phyloP scores from a whole-genome alignment of 2,329 filamentous ascomycete species.

The Clonostachys byssicola region DNA sequence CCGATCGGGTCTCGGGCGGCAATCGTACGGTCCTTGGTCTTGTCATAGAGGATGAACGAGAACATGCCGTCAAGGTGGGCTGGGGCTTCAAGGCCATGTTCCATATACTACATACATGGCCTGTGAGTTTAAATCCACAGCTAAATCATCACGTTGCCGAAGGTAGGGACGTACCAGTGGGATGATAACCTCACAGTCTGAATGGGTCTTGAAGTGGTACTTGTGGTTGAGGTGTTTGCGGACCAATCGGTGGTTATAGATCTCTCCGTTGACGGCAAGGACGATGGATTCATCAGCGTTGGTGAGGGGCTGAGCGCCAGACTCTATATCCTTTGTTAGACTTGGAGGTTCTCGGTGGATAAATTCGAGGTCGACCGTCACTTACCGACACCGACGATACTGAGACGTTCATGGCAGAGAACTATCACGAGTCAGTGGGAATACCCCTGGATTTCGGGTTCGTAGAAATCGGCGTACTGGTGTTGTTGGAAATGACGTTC shows the following conservation, averaged over 20 bases:
- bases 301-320: conserved; percentile 90
- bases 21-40: conserved; percentile 85
- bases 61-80: conserved; percentile 99
- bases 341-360: not conserved
- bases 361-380: conserved; percentile 12
- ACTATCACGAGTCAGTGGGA: conserved; percentile 47
- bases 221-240: conserved; percentile 79
- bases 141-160: not conserved
- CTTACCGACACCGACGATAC: conserved; percentile 93
- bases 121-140: not conserved
- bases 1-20: conserved; percentile 96
- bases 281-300: conserved; percentile 86
- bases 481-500: conserved; percentile 84
- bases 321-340: conserved; percentile 54
- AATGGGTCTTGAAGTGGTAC: conserved; percentile 98
- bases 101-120: conserved; percentile 63
- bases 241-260: conserved; percentile 97
- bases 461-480: conserved; percentile 58
- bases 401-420: conserved; percentile 94
- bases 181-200: conserved; percentile 98
- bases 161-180: conserved; percentile 65
- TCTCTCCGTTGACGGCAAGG: conserved; percentile 97
- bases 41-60: conserved; percentile 97
- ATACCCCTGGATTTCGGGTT: not conserved
- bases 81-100: conserved; percentile 87